Base-by-base conservation (phyloP, 805 yeast species). In the Cyberlindnera euphorbiiphila region DNA sequence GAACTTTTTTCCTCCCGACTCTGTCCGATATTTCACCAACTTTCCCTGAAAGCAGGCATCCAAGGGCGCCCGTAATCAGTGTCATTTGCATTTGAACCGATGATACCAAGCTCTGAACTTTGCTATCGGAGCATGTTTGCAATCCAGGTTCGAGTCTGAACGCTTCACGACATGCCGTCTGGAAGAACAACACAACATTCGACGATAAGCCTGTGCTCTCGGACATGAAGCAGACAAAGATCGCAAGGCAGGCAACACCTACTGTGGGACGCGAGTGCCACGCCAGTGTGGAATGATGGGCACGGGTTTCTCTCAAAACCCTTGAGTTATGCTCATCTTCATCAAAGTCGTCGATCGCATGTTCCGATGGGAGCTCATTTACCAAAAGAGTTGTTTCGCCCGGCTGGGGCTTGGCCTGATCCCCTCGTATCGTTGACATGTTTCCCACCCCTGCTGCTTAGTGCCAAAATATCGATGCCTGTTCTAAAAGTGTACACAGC, bases 11-110 rank as follows among this genome's bases (percentile, higher is more conserved):
- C 39, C 93, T 64, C 2, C 93, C 93, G 42, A 69, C 63, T 23
- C 75, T 59, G 54, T 84, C 93, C 15, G 85, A 76, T 11, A 75
- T 52, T 35, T 75, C 73, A 2, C 87, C 82, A 39, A 82, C 59
- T 46, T 77, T 78, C 1, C 84, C 81, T 40, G 78, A 61, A n/a
- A 78, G 71, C 1, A 79, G 39, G 17, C 77, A 64, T 20, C 71
- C 66, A 3, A 74, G 53, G 0, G 71, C 39, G 1, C 79, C 78
- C 5, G 61, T 49, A 2, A 68, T 39, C 6, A 78, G 45, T 29
- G 64, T 56, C 14, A 53, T 48, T 39, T 66, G 60, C 34, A 80
- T 69, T 37, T 73, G 74, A 29, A 81, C 59, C 29, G 64, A 57
- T 4, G 85, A 76, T 17, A 72, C 61, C 22, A 53, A 41, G 18